phyloP scores from a whole-genome alignment of 2,329 filamentous ascomycete species.

The Trichophyton schoenleinii region DNA sequence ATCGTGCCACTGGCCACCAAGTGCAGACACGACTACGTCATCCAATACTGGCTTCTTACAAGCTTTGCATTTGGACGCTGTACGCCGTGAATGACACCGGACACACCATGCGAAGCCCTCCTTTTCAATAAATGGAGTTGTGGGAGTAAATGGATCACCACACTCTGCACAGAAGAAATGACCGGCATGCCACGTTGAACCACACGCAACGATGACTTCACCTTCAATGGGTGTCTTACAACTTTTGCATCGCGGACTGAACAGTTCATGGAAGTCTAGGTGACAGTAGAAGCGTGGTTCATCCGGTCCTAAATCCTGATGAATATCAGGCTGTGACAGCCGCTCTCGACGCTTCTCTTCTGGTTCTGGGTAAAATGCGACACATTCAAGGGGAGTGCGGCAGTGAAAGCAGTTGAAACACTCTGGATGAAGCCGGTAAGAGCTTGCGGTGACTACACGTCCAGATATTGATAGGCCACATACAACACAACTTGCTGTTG shows the following conservation, averaged over 20 bases:
- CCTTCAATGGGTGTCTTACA: slow-evolving; percentile 95
- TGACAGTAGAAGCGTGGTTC: slow-evolving; percentile 75
- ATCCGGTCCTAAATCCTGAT: slow-evolving; percentile 46
- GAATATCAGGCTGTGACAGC: slow-evolving; percentile 50
- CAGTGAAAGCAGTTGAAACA: slow-evolving; percentile 89
- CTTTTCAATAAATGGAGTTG: slow-evolving; percentile 83
- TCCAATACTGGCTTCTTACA: slow-evolving; percentile 79
- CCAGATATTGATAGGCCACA: slow-evolving; percentile 78
- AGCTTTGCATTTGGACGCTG: slow-evolving; percentile 74
- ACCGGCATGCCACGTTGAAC: slow-evolving; percentile 90
- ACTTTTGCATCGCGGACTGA: slow-evolving; percentile 83
- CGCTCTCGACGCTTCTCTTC: slow-evolving; percentile 57
- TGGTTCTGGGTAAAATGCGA: slow-evolving; percentile 93
- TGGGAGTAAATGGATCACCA: slow-evolving; percentile 59
- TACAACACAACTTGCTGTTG: slow-evolving; percentile 67
- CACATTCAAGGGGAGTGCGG: slow-evolving; percentile 75
- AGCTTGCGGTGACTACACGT: slow-evolving; percentile 73
- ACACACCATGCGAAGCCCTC: slow-evolving; percentile 98
- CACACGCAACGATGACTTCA: slow-evolving; percentile 85
- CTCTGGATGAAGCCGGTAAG: slow-evolving; percentile 76
- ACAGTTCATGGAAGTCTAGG: slow-evolving; percentile 95
- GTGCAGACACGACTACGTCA: slow-evolving; percentile 74
- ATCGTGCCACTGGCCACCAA: slow-evolving; percentile 89
- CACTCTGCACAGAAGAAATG: slow-evolving; percentile 99
- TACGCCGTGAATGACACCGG: slow-evolving; percentile 80